A percentile compares a stretch with the other conserved stretches of the same genome.
These are phyloP conservation scores for Nidula niveotomentosa DNA, from an alignment of 1,284 basidiomycete species.

Conservation along the genomic window DNA sequence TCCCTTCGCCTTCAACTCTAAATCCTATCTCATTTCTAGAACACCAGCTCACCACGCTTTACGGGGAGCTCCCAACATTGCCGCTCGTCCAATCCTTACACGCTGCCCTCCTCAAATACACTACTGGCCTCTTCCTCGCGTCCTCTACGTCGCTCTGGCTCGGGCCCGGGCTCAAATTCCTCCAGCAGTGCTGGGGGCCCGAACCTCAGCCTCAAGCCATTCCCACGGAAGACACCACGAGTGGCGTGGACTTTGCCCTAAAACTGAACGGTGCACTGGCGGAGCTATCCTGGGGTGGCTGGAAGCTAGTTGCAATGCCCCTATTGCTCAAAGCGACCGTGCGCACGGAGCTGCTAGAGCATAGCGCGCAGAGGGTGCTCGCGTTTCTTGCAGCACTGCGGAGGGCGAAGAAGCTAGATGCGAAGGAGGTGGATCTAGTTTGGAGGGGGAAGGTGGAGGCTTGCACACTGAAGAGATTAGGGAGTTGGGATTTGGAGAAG, in stretches of 20 bases:
- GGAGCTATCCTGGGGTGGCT: slow-evolving; percentile 70
- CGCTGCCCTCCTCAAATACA: slow-evolving; percentile 46
- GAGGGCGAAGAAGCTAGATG: slow-evolving; percentile 42
- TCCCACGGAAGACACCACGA: slow-evolving; percentile 1
- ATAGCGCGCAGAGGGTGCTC: slow-evolving; percentile 37
- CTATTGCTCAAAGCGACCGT: slow-evolving; percentile 48
- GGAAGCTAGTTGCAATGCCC: slow-evolving; percentile 66
- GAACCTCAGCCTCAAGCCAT: slow-evolving; percentile 3
- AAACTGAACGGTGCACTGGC: slow-evolving; percentile 58
- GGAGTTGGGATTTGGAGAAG: slow-evolving; percentile 32
- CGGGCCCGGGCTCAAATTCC: slow-evolving; percentile 54
- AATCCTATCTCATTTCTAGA: slow-evolving; percentile 26
- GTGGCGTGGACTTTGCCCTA: slow-evolving; percentile 36
- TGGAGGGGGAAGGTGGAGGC: slow-evolving; percentile 54
- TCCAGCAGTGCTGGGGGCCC: slow-evolving; percentile 47
- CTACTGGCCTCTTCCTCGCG: slow-evolving; percentile 50
- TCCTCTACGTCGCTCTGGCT: slow-evolving; percentile 68
- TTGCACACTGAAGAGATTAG: slow-evolving; percentile 39
- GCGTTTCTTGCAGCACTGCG: slow-evolving; percentile 51
- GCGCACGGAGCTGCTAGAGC: slow-evolving; percentile 38
- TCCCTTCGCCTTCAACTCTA: slow-evolving; percentile 5
- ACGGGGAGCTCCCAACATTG: slow-evolving; percentile 39
- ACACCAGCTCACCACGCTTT: slow-evolving; percentile 46
- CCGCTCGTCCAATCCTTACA: slow-evolving; percentile 34
- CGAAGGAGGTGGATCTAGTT: slow-evolving; percentile 47